phyloP scores from a whole-genome alignment of 2,329 filamentous ascomycete species.

The Leptodontidium sp. region DNA sequence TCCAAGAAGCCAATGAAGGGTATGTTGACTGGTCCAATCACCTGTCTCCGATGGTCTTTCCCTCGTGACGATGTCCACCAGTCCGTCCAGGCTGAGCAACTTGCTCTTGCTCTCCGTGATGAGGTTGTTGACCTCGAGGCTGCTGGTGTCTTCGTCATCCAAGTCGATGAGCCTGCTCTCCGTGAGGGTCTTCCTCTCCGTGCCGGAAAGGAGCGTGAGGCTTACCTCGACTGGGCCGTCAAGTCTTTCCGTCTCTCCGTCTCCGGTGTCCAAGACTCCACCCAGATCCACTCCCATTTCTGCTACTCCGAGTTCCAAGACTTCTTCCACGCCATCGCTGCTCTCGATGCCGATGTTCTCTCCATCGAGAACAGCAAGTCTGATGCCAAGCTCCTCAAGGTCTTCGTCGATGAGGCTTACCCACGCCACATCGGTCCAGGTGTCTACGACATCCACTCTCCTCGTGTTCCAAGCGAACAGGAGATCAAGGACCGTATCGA shows the following conservation, averaged over 20 bases:
- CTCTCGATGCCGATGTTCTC: slow-evolving; percentile 96
- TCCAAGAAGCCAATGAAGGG: slow-evolving; percentile 99
- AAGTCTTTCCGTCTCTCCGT: slow-evolving; percentile 97
- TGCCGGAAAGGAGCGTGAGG: slow-evolving; percentile 90
- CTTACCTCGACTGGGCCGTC: slow-evolving; percentile 97
- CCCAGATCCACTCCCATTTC: slow-evolving; percentile 99
- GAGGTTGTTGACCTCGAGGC: slow-evolving; percentile 98
- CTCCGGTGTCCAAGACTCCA: slow-evolving; percentile 90
- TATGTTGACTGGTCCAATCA: slow-evolving; percentile 99
- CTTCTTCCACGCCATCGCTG: slow-evolving; percentile 99
- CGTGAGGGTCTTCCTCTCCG: slow-evolving; percentile 99
- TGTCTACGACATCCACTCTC: slow-evolving; percentile 99
- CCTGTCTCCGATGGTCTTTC: slow-evolving; percentile 99
- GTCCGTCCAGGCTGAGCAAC: slow-evolving; percentile 98
- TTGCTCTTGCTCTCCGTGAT: slow-evolving; percentile 96
- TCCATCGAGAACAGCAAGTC: slow-evolving; percentile 99
- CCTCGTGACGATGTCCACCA: slow-evolving; percentile 99
- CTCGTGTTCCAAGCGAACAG: slow-evolving; percentile 94
- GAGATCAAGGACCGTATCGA: slow-evolving; percentile 98
- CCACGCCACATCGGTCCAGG: slow-evolving; percentile 98
- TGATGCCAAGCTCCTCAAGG: slow-evolving; percentile 97
- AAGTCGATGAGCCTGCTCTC: slow-evolving; percentile 98
- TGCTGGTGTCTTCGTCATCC: slow-evolving; percentile 96
- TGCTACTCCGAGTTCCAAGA: slow-evolving; percentile 99
- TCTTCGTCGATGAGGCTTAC: slow-evolving; percentile 97